These are phyloP conservation scores for Gonapodya prolifera DNA, from an alignment of 192 early-diverging fungal genomes.

Conservation along the genomic window DNA sequence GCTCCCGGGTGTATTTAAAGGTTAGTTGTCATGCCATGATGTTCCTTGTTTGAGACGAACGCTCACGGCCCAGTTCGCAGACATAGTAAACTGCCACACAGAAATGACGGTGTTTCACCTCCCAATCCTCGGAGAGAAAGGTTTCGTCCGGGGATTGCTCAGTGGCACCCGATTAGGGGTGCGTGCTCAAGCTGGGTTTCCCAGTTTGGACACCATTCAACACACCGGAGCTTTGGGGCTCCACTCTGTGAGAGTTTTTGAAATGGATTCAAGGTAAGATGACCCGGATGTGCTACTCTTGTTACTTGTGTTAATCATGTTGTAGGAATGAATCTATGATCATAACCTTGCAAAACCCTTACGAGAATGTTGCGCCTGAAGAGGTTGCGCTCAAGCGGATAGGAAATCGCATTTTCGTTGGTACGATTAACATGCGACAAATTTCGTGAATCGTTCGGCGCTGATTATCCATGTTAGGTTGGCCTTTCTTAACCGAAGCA, in stretches of 20 bases:
- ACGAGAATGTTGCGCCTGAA: constrained; percentile 34
- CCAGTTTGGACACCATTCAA: constrained; percentile 67
- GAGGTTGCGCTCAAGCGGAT: constrained; percentile 38
- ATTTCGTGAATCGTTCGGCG: neutral
- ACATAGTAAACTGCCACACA: constrained; percentile 43
- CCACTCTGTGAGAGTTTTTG: constrained; percentile 78
- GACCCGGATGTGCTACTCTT: neutral
- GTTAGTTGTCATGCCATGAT: neutral
- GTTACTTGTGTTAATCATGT: constrained; percentile 1
- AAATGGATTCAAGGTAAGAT: constrained; percentile 55
- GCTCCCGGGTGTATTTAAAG: constrained; percentile 21
- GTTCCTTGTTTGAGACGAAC: no score
- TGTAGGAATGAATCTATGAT: constrained; percentile 58
- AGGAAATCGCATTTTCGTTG: constrained; percentile 50
- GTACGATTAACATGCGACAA: constrained; percentile 11
- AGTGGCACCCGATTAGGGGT: constrained; percentile 7
- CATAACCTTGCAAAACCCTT: constrained; percentile 39
- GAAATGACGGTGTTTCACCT: constrained; percentile 40
- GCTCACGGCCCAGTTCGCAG: constrained; percentile 36
- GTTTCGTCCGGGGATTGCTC: constrained; percentile 9
- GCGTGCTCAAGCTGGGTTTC: constrained; percentile 61
- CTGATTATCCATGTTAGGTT: constrained; percentile 33
- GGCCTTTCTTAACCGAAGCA: constrained; percentile 81
- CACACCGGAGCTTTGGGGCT: constrained; percentile 53
- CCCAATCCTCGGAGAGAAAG: constrained; percentile 33